Conservation (phyloP, 257 asterid genomes). For the Henckelia pumila region DNA sequence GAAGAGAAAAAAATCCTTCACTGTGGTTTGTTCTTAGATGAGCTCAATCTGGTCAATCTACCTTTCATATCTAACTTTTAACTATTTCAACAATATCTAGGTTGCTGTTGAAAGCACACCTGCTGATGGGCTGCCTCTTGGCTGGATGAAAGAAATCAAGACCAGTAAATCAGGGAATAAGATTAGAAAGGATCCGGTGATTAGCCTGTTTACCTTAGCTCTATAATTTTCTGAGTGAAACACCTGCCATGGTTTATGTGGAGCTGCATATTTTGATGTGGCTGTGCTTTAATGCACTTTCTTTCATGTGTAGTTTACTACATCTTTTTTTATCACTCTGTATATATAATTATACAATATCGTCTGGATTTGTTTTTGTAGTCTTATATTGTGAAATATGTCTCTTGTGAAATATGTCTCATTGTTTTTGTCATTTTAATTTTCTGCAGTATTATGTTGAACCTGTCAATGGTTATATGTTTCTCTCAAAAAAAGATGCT, state of each 20-base stretch:
- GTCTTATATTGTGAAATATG: background rate
- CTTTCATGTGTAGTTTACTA: slow-evolving; percentile 2
- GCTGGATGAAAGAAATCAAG: slow-evolving; percentile 66
- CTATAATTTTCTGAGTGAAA: background rate
- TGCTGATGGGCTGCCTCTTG: slow-evolving; percentile 18
- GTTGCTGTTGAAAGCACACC: background rate
- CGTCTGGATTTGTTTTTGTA: background rate
- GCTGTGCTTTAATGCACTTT: slow-evolving; percentile 1
- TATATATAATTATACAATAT: background rate
- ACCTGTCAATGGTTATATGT: slow-evolving; percentile 53
- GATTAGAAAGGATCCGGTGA: slow-evolving; percentile 58
- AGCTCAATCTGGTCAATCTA: background rate
- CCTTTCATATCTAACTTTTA: background rate
- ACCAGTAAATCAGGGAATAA: slow-evolving; percentile 39
- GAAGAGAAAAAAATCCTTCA: slow-evolving; percentile 2
- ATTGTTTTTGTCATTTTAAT: background rate
- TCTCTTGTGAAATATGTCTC: no score
- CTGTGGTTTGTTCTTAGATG: background rate
- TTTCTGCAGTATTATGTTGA: slow-evolving; percentile 61
- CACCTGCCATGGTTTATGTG: background rate
- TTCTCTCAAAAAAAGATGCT: slow-evolving; percentile 64
- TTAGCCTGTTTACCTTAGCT: slow-evolving; percentile 12
- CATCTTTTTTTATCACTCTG: background rate
- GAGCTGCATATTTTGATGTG: background rate
- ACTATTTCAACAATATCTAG: background rate